Base-by-base conservation (phyloP, 345 rosid species). In the Gossypium arboreum region DNA sequence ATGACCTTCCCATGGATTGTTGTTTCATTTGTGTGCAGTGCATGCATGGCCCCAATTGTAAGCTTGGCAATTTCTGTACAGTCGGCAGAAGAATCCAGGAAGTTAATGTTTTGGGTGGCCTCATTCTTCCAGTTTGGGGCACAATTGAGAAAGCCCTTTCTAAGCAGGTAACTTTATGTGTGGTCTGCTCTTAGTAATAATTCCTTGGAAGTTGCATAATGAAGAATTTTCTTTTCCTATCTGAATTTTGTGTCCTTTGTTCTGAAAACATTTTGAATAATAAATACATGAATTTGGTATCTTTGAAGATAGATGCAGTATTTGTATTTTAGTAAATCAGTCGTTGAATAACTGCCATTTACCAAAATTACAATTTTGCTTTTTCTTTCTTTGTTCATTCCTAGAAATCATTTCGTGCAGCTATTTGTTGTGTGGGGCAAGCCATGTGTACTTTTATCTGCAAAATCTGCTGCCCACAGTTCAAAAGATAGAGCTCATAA, bases 21-120 rank as follows among this genome's bases (percentile, higher is more conserved):
- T 63, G n/a, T 47, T 78, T 47, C 44, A 15, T 86, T 20, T 57
- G 65, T 64, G 52, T 83, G 84, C 91, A 93, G 98, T 95, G 99
- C 80, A 95, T 95, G 99, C 99, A 95, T 79, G 99, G 99, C 39
- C 96, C 93, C 61, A 95, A 93, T 68, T 93, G 99, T 84, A 93
- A 90, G 83, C 84, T 95, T 5, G 96, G 92, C 17, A 90, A 82
- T 76, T 94, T 82, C 79, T 95, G 99, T 85, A 92, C 99, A 0
- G 98, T 95, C 74, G 99, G 99, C n/a, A 77, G 96, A 83, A 86
- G 99, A 84, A 80, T 87, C 75, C 98, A 95, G 66, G 98, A 92
- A 90, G 97, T 95, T 25, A 90, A 90, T 71, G 91, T 95, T 79
- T 86, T 95, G 79, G 99, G 99, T 71, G 99, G 99, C 69, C 91